These are phyloP conservation scores for Peronospora destructor DNA, from an alignment of 352 stramenopile genomes.

Conservation along the genomic window DNA sequence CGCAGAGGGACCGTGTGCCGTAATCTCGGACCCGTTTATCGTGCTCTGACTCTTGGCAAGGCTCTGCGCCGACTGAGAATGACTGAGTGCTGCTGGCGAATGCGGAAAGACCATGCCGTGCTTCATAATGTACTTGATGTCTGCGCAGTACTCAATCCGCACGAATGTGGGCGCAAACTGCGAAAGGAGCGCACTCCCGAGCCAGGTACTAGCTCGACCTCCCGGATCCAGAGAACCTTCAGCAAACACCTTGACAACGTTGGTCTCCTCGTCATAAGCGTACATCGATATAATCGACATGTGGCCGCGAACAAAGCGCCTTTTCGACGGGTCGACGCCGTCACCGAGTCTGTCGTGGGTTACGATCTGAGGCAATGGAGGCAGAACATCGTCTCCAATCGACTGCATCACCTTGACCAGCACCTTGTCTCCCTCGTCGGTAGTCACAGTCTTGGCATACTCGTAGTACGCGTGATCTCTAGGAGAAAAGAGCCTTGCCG, in stretches of 20 bases:
- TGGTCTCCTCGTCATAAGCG: conserved; percentile 40
- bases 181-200: conserved; percentile 54
- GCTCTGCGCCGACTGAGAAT: conserved; percentile 26
- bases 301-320: conserved; percentile 47
- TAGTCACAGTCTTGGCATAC: conserved; percentile 45
- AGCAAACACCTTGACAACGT: conserved; percentile 60
- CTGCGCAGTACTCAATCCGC: conserved; percentile 58
- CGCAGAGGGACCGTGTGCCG: conserved; percentile 18
- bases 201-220: conserved; percentile 39
- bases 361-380: conserved; percentile 24
- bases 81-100: conserved; percentile 19
- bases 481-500: conserved; percentile 43
- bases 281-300: conserved; percentile 64
- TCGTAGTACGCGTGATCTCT: conserved; percentile 60
- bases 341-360: conserved; percentile 28
- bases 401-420: conserved; percentile 59
- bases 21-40: conserved; percentile 24
- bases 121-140: conserved; percentile 81
- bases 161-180: conserved; percentile 54
- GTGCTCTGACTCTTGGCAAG: conserved; percentile 34
- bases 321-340: conserved; percentile 26
- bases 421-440: conserved; percentile 38
- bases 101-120: conserved; percentile 65
- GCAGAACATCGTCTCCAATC: conserved; percentile 43
- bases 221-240: conserved; percentile 52